phyloP scores from a whole-genome alignment of 495 filamentous ascomycete genomes.

The Hypoxylon crocopeplum region DNA sequence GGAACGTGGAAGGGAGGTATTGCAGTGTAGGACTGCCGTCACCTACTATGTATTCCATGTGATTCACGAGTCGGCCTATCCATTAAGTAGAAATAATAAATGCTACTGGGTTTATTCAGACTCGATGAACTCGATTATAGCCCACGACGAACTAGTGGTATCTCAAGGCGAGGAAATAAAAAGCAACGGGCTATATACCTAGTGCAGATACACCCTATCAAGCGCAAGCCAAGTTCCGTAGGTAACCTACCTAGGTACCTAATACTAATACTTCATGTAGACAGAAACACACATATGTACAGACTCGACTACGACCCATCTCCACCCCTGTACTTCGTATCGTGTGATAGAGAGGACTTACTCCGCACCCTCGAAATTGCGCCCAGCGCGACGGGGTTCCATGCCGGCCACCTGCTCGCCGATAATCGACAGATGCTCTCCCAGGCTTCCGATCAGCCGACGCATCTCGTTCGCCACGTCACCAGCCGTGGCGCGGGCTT shows the following conservation, averaged over 20 bases:
- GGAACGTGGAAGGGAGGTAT: background rate
- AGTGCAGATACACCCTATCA: background rate
- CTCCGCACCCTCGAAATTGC: constrained; percentile 23
- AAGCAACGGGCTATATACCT: background rate
- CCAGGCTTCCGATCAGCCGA: constrained; percentile 57
- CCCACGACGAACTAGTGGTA: constrained; percentile 10
- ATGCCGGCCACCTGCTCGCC: constrained; percentile 39
- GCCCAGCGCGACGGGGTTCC: constrained; percentile 34
- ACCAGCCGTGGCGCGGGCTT: constrained; percentile 55
- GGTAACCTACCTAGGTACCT: too few species aligned
- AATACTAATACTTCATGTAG: too few species aligned
- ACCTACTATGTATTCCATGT: background rate
- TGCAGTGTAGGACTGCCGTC: background rate
- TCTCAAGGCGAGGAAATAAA: constrained; percentile 4
- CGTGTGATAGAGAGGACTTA: constrained; percentile 1
- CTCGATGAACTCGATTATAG: too few species aligned
- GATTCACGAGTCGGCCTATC: too few species aligned
- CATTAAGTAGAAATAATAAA: too few species aligned
- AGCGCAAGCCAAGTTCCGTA: background rate
- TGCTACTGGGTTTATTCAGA: too few species aligned
- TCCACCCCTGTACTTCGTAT: too few species aligned
- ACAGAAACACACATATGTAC: too few species aligned
- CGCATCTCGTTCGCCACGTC: constrained; percentile 63
- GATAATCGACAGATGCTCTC: constrained; percentile 48
- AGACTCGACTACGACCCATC: too few species aligned